Conservation (phyloP, 148 eudicot genomes). For the Chenopodium quinoa region DNA sequence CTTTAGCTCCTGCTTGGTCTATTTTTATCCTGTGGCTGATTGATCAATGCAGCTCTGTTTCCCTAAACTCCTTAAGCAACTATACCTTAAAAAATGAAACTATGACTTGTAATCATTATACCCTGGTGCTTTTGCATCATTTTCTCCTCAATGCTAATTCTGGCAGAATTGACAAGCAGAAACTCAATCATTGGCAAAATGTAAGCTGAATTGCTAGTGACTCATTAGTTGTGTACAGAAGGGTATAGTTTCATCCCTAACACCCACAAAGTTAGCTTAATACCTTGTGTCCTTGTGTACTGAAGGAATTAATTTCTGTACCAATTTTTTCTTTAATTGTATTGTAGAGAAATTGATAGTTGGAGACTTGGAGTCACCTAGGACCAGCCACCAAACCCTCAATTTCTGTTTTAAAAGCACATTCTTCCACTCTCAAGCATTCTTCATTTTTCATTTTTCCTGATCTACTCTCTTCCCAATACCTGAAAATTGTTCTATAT, state of each 20-base stretch:
- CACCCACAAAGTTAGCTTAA: background rate
- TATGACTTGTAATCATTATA: background rate
- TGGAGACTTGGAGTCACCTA: background rate
- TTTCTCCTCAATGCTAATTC: background rate
- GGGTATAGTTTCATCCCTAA: background rate
- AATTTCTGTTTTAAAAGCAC: background rate
- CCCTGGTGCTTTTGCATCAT: background rate
- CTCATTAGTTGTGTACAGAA: background rate
- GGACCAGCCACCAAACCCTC: background rate
- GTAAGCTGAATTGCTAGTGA: background rate
- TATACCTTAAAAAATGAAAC: background rate
- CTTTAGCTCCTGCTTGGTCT: background rate
- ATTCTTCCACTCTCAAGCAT: background rate
- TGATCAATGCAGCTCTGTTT: background rate
- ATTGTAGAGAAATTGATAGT: background rate
- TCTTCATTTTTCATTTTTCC: no score
- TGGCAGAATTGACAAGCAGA: background rate
- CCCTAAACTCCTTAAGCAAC: background rate
- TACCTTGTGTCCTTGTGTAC: background rate
- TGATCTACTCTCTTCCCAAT: background rate
- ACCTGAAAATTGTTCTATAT: background rate
- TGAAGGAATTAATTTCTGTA: background rate
- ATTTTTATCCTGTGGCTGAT: background rate
- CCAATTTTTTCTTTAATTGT: background rate
- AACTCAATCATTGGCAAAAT: background rate